Conservation (phyloP, 441 rosid species). For the Jatropha podagrica region DNA sequence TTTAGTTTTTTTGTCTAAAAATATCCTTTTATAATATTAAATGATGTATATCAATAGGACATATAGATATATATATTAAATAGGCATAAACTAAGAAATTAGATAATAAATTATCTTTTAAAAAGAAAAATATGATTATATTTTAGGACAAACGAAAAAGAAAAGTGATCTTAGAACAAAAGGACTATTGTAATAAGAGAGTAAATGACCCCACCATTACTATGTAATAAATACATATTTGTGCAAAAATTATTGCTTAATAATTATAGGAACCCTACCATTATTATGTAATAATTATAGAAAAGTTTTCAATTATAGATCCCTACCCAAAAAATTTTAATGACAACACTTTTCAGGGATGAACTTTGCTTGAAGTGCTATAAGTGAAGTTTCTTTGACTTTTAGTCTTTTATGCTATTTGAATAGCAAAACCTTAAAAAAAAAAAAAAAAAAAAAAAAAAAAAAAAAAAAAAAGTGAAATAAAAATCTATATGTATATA, state of each 20-base stretch:
- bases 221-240: not conserved
- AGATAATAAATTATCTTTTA: too few species aligned
- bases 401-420: slow-evolving; percentile 11
- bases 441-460: too few species aligned
- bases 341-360: slow-evolving; percentile 11
- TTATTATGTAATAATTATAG: not conserved
- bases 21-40: too few species aligned
- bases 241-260: slow-evolving; percentile 13
- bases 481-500: not conserved
- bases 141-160: too few species aligned
- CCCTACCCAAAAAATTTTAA: not conserved
- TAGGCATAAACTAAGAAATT: too few species aligned
- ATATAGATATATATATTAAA: too few species aligned
- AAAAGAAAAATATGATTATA: too few species aligned
- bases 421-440: not conserved
- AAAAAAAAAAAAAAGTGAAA: too few species aligned
- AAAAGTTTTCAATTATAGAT: not conserved
- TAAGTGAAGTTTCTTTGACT: slow-evolving; percentile 30
- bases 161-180: too few species aligned
- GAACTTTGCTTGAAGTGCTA: slow-evolving; percentile 30
- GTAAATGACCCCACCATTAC: not conserved
- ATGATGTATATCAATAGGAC: too few species aligned
- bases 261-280: slow-evolving; percentile 11
- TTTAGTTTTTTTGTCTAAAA: too few species aligned
- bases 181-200: too few species aligned